Conservation (phyloP, 2,329 filamentous ascomycete genomes). For the Colletotrichum musae region DNA sequence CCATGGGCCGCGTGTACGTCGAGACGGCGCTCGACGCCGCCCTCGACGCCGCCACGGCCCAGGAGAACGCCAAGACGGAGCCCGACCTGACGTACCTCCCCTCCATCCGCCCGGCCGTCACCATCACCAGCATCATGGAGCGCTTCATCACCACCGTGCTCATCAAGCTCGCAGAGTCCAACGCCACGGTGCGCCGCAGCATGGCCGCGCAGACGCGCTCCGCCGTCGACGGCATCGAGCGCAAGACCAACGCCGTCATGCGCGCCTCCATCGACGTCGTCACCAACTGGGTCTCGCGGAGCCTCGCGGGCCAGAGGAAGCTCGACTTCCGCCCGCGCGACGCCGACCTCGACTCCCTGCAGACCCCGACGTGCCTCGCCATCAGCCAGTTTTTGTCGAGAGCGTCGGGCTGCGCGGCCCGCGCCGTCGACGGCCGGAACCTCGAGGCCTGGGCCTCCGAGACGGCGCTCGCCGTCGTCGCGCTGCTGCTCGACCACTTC, state of each 20-base stretch:
- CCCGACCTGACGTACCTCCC: slow-evolving; percentile 90
- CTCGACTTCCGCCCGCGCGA: slow-evolving; percentile 92
- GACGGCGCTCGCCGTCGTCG: slow-evolving; percentile 83
- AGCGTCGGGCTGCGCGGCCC: slow-evolving; percentile 73
- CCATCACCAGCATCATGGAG: slow-evolving; percentile 92
- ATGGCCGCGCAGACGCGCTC: slow-evolving; percentile 87
- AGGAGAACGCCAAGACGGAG: slow-evolving; percentile 85
- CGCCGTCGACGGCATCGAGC: slow-evolving; percentile 84
- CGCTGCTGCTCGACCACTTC: slow-evolving; percentile 90
- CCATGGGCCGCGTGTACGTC: slow-evolving; percentile 88
- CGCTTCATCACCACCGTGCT: slow-evolving; percentile 93
- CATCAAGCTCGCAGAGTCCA: slow-evolving; percentile 88
- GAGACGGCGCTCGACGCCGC: slow-evolving; percentile 79
- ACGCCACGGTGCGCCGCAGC: slow-evolving; percentile 89
- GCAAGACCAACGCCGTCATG: slow-evolving; percentile 78
- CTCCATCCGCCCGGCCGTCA: slow-evolving; percentile 84
- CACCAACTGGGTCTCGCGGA: slow-evolving; percentile 81
- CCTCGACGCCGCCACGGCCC: slow-evolving; percentile 79
- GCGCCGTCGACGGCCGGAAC: slow-evolving; percentile 86
- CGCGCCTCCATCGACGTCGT: slow-evolving; percentile 75
- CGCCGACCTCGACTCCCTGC: slow-evolving; percentile 82
- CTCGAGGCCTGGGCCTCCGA: slow-evolving; percentile 87
- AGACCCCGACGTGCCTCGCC: slow-evolving; percentile 87
- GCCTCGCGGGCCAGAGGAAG: slow-evolving; percentile 85
- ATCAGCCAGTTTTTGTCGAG: slow-evolving; percentile 86